These are phyloP conservation scores for Pelargonium citronellum DNA, from an alignment of 441 rosid species.

Conservation along the genomic window DNA sequence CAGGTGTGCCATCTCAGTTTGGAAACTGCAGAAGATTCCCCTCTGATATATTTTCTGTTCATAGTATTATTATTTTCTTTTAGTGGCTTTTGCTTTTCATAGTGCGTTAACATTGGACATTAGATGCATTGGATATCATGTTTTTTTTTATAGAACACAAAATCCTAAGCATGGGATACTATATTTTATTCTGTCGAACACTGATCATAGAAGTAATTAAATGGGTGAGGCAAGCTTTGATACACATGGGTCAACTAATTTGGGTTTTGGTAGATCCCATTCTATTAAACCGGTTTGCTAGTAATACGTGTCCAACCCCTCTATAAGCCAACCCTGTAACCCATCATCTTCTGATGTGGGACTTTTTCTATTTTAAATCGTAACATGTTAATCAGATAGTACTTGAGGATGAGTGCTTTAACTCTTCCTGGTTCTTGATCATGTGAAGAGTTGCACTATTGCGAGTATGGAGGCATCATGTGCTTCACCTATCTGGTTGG, in stretches of 20 bases:
- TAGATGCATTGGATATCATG: neutral
- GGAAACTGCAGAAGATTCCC: neutral
- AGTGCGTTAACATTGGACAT: neutral
- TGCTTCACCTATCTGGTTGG: neutral
- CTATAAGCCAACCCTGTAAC: too few relatives aligned
- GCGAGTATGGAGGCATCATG: neutral
- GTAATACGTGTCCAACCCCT: too few relatives aligned
- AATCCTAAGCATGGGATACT: constrained; percentile 2
- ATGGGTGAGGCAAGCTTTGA: too few relatives aligned
- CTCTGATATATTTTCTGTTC: neutral
- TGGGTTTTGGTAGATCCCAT: too few relatives aligned
- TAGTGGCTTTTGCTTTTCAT: neutral
- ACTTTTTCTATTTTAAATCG: too few relatives aligned
- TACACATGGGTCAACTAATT: too few relatives aligned
- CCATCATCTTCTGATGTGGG: too few relatives aligned
- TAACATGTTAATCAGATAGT: neutral
- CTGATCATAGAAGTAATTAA: too few relatives aligned
- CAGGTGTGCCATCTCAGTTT: constrained; percentile 39
- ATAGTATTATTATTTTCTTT: neutral
- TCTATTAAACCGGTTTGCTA: too few relatives aligned
- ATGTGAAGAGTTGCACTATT: neutral
- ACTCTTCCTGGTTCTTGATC: neutral
- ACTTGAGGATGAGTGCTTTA: neutral
- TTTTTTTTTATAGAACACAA: neutral
- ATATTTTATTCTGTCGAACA: neutral